Evolutionary conservation across 805 yeast species (phyloP).

Genomic region (Ogataea thermomethanolica): DNA sequence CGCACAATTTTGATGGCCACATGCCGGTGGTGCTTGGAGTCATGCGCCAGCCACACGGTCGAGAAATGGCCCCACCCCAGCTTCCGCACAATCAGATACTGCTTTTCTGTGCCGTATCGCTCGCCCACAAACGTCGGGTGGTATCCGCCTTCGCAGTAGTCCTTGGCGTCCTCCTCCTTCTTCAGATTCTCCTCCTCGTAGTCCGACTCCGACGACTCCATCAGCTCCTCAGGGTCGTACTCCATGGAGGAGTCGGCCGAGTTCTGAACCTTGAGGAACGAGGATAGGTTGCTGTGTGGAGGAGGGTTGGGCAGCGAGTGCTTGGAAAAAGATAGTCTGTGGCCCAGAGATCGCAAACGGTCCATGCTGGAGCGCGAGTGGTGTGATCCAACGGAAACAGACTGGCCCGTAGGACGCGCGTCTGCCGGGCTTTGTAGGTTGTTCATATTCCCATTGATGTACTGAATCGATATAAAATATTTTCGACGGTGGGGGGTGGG

Average conservation of each 20-base stretch:
- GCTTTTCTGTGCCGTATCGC: constrained; percentile 41
- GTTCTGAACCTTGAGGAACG: constrained; percentile 17
- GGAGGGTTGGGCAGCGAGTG: constrained; percentile 17
- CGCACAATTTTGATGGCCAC: constrained; percentile 64
- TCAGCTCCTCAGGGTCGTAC: constrained; percentile 26
- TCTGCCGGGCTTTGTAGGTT: constrained; percentile 3
- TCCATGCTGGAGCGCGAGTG: constrained; percentile 14
- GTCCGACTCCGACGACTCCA: constrained; percentile 25
- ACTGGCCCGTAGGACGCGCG: constrained; percentile 1
- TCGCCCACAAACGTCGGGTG: constrained; percentile 61
- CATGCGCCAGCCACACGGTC: constrained; percentile 65
- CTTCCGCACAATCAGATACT: constrained; percentile 50
- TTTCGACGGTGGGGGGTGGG: not conserved
- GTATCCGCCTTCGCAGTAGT: constrained; percentile 60
- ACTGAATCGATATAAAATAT: not conserved
- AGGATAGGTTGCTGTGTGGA: constrained; percentile 22
- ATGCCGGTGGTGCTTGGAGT: constrained; percentile 36
- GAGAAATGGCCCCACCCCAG: constrained; percentile 73
- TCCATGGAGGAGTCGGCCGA: not conserved
- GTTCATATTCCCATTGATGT: constrained; percentile 5
- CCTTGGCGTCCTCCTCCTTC: constrained; percentile 48
- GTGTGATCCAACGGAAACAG: constrained; percentile 5
- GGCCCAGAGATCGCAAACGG: constrained; percentile 22
- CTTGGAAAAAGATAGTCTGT: constrained; percentile 29
- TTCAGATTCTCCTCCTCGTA: constrained; percentile 27